Evolutionary conservation across 1,284 basidiomycete genomes (phyloP).

Genomic region (Ganoderma lingzhi): DNA sequence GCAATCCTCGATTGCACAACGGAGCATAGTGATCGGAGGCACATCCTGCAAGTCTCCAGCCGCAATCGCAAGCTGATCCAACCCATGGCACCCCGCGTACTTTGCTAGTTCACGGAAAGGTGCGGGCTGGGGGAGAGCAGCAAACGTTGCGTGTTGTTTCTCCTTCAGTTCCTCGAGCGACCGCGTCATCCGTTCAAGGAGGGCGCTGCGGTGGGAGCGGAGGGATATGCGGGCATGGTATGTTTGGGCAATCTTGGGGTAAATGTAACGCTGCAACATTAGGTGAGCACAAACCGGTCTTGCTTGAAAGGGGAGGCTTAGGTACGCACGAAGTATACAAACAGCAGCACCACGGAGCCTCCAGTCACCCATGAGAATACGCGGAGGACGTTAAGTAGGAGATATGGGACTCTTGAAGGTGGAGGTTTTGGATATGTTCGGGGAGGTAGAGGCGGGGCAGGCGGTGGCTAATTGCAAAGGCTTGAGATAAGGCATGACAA

Average conservation of each 20-base stretch:
- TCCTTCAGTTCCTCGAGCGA: conserved; percentile 62
- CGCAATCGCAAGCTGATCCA: conserved; percentile 55
- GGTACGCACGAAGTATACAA: conserved; percentile 58
- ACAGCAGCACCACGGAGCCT: conserved; percentile 62
- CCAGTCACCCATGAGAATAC: conserved; percentile 68
- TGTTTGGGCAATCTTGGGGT: conserved; percentile 69
- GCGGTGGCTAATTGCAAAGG: conserved; percentile 51
- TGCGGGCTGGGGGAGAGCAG: conserved; percentile 61
- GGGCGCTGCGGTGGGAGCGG: conserved; percentile 61
- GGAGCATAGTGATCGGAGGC: conserved; percentile 61
- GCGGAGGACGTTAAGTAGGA: conserved; percentile 61
- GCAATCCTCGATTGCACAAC: conserved; percentile 66
- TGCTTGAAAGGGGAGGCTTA: background rate
- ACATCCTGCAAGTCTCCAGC: conserved; percentile 47
- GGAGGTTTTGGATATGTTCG: conserved; percentile 76
- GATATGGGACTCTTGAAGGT: conserved; percentile 72
- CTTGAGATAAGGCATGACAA: conserved; percentile 19
- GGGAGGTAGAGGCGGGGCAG: conserved; percentile 67
- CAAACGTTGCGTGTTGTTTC: conserved; percentile 59
- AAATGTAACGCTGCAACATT: conserved; percentile 61
- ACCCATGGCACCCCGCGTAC: conserved; percentile 54
- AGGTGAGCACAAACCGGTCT: conserved; percentile 3
- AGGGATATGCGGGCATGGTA: conserved; percentile 67
- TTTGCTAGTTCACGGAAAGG: conserved; percentile 55
- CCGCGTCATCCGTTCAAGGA: conserved; percentile 59